These are phyloP conservation scores for Pseudocercospora macadamiae DNA, from an alignment of 2,329 filamentous ascomycete species.

Conservation along the genomic window DNA sequence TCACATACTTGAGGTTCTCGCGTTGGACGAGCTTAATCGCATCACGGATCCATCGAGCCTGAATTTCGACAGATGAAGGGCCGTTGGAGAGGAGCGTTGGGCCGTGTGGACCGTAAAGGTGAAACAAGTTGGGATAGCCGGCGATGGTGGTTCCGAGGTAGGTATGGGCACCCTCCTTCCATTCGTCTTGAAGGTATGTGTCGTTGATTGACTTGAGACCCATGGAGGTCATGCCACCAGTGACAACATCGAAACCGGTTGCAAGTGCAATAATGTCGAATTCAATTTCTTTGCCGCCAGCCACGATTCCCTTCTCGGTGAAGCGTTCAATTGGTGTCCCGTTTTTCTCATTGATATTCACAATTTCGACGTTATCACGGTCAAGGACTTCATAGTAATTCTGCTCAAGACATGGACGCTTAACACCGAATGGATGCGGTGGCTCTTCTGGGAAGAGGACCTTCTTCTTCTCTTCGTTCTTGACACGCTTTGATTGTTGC, in stretches of 20 bases:
- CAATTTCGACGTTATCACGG: conserved; percentile 46
- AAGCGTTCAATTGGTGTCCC: conserved; percentile 46
- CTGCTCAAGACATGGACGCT: conserved; percentile 52
- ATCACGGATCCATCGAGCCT: conserved; percentile 44
- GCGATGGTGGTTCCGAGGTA: conserved; percentile 49
- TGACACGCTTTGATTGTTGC: conserved; percentile 47
- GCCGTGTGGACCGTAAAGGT: conserved; percentile 47
- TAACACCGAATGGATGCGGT: conserved; percentile 51
- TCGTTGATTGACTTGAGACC: conserved; percentile 45
- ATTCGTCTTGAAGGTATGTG: conserved; percentile 41
- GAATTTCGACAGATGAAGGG: conserved; percentile 46
- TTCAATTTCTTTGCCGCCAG: conserved; percentile 45
- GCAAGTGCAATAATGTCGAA: conserved; percentile 53
- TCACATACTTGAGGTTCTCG: conserved; percentile 32
- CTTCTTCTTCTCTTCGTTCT: conserved; percentile 49
- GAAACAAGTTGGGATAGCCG: conserved; percentile 36
- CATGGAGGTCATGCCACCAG: conserved; percentile 51
- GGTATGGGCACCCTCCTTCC: conserved; percentile 48
- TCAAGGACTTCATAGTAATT: conserved; percentile 53
- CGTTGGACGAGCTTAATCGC: conserved; percentile 32
- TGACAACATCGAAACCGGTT: conserved; percentile 44
- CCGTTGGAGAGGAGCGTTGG: conserved; percentile 50
- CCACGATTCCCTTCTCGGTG: conserved; percentile 49
- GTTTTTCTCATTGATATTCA: conserved; percentile 44
- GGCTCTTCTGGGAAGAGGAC: conserved; percentile 50